Evolutionary conservation across 306 rosid genomes (phyloP).

Genomic region (Pterocarpus santalinus): DNA sequence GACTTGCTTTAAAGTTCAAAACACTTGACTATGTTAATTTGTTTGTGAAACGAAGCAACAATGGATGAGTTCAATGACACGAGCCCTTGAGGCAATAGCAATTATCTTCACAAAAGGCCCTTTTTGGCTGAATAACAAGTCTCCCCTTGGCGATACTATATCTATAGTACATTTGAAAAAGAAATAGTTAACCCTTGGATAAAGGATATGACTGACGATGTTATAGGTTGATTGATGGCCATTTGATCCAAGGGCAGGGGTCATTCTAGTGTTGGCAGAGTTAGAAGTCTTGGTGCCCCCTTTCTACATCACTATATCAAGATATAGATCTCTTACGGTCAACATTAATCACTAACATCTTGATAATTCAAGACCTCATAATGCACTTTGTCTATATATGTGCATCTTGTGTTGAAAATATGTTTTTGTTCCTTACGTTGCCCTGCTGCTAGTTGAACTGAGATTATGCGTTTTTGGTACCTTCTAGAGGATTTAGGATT

Average conservation of each 20-base stretch:
- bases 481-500: too few species aligned
- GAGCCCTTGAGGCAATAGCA: conserved; percentile 20
- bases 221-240: conserved; percentile 4
- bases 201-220: background rate
- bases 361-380: too few species aligned
- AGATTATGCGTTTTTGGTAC: too few species aligned
- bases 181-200: background rate
- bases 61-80: conserved; percentile 27
- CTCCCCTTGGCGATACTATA: background rate
- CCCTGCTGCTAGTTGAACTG: too few species aligned
- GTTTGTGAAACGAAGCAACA: conserved; percentile 42
- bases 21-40: conserved; percentile 11
- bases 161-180: background rate
- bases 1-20: conserved; percentile 15
- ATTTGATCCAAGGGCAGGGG: conserved; percentile 55
- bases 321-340: too few species aligned
- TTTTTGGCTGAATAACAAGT: conserved; percentile 11
- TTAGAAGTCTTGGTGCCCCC: conserved; percentile 19
- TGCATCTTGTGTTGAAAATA: too few species aligned
- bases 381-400: too few species aligned
- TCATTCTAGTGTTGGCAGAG: background rate
- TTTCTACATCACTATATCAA: conserved; percentile 46
- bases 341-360: too few species aligned
- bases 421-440: too few species aligned
- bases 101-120: conserved; percentile 27